Evolutionary conservation across 345 rosid species (phyloP).

Genomic region (Viola odorata): DNA sequence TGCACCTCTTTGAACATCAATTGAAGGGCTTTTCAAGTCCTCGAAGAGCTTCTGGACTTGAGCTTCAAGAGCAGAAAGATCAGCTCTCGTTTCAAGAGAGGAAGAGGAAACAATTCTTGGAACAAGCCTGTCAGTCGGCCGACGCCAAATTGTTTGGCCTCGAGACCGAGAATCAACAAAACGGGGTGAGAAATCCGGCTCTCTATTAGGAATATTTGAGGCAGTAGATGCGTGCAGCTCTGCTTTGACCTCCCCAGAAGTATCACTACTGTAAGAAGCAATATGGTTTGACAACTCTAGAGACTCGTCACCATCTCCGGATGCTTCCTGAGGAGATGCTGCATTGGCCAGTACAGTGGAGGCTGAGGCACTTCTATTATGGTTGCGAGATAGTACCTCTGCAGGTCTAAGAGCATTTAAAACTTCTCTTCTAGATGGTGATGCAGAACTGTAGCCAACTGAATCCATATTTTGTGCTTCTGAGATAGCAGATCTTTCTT

Average conservation of each 20-base stretch:
- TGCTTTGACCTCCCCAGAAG: conserved; percentile 68
- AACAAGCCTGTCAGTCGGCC: conserved; percentile 65
- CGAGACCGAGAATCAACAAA: conserved; percentile 52
- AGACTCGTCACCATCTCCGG: conserved; percentile 51
- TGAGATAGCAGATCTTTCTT: conserved; percentile 43
- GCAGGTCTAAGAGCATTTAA: conserved; percentile 30
- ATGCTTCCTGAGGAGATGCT: conserved; percentile 42
- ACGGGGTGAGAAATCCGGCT: conserved; percentile 52
- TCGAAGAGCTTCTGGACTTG: conserved; percentile 62
- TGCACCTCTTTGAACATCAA: conserved; percentile 60
- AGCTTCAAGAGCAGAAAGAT: conserved; percentile 69
- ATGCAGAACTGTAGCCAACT: conserved; percentile 37
- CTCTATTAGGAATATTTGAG: conserved; percentile 36
- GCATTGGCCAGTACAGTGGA: conserved; percentile 40
- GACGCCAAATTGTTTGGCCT: conserved; percentile 59
- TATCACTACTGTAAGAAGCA: conserved; percentile 60
- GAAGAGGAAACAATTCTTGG: conserved; percentile 69
- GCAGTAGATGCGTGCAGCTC: conserved; percentile 40
- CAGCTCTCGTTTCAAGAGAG: conserved; percentile 56
- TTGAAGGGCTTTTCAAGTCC: conserved; percentile 49
- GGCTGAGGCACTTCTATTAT: conserved; percentile 57
- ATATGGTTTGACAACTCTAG: conserved; percentile 52
- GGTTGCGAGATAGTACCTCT: conserved; percentile 43
- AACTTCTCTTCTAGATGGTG: conserved; percentile 46
- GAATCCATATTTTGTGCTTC: conserved; percentile 44